Evolutionary conservation across 345 rosid species (phyloP).

Genomic region (Eucalyptus leucophloia): DNA sequence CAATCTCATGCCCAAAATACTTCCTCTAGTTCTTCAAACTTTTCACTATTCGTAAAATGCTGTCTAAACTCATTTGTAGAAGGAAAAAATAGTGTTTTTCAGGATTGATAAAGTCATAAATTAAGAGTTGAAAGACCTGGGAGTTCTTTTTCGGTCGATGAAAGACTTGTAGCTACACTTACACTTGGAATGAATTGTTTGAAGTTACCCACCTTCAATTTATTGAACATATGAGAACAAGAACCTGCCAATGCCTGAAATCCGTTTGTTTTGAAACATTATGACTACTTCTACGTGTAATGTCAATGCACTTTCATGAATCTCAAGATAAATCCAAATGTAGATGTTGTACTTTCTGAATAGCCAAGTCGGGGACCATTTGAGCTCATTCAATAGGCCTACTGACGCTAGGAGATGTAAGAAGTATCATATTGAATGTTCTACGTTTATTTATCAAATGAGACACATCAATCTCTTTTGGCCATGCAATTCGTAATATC

Average conservation of each 20-base stretch:
- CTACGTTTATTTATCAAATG: neutral
- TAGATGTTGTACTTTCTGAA: neutral
- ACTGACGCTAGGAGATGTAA: neutral
- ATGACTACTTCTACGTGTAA: neutral
- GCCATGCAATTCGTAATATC: neutral
- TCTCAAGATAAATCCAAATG: neutral
- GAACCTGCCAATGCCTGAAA: neutral
- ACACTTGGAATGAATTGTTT: neutral
- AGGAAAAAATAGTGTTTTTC: neutral
- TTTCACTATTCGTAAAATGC: neutral
- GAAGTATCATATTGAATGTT: neutral
- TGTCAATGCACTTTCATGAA: neutral
- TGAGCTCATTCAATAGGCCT: neutral
- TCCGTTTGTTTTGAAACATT: neutral
- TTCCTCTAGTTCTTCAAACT: neutral
- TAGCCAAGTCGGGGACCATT: neutral
- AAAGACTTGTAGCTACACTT: neutral
- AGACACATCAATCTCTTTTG: neutral
- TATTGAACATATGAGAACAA: neutral
- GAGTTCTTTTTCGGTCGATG: neutral
- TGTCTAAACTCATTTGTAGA: neutral
- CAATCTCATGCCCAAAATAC: neutral
- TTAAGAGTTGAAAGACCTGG: neutral
- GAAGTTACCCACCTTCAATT: neutral
- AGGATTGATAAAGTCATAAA: neutral